Conservation (phyloP, 2,329 filamentous ascomycete species). For the Albifimbria verrucaria region DNA sequence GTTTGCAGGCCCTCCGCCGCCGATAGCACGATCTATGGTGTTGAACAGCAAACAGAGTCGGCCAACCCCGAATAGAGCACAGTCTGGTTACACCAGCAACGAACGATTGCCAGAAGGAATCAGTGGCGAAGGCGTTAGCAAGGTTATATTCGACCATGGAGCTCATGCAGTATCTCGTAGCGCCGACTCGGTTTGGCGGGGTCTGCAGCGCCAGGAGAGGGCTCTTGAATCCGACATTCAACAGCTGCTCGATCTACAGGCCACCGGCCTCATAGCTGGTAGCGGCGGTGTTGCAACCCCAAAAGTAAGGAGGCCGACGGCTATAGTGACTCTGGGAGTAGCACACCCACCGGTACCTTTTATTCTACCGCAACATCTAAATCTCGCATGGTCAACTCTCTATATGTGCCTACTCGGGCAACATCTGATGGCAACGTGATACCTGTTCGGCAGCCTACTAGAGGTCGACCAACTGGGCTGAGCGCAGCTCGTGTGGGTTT, state of each 20-base stretch:
- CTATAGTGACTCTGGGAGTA: constrained; percentile 38
- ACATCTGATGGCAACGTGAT: constrained; percentile 47
- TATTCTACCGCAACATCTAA: constrained; percentile 36
- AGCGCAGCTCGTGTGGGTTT: constrained; percentile 63
- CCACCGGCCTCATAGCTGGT: constrained; percentile 38
- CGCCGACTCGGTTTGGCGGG: constrained; percentile 44
- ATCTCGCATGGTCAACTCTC: constrained; percentile 35
- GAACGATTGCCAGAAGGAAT: no score
- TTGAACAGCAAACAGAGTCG: constrained; percentile 17
- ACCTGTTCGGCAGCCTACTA: constrained; percentile 57
- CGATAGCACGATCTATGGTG: constrained; percentile 42
- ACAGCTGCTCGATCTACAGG: constrained; percentile 45
- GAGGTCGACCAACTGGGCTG: constrained; percentile 50
- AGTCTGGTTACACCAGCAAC: no score
- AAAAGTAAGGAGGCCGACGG: constrained; percentile 20
- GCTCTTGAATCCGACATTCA: constrained; percentile 46
- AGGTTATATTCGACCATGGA: constrained; percentile 36
- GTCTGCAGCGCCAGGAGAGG: constrained; percentile 42
- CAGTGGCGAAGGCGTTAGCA: no score
- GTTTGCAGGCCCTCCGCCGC: constrained; percentile 48
- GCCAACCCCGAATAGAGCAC: constrained; percentile 6
- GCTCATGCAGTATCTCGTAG: constrained; percentile 23
- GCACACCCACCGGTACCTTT: constrained; percentile 37
- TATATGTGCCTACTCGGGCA: constrained; percentile 38
- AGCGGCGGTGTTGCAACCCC: constrained; percentile 22